Evolutionary conservation across 306 rosid species (phyloP), one percentile per base, ranked within the genome.

Genomic region (Aeschynomene evenia): DNA sequence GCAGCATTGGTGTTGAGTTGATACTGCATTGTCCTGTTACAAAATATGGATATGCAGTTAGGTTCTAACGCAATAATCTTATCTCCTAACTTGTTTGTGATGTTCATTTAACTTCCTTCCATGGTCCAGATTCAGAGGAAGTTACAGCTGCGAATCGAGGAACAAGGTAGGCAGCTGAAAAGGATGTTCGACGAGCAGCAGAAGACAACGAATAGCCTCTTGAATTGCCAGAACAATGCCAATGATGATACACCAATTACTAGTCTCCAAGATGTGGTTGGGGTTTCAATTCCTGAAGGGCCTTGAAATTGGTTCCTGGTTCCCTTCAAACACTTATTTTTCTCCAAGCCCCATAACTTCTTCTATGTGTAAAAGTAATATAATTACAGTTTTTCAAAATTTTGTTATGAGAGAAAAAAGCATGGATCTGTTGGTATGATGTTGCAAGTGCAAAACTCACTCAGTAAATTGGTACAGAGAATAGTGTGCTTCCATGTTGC

Each of bases 81-180:
- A 2, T 51, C 31, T 67, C 61, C 56, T 36, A 18, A 56, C 54
- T 70, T n/a, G n/a, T n/a, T 63, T 62, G 23, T 56, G 2, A 13
- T 49, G 31, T 29, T 79, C 23, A 18, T 31, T 66, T 50, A 37
- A 43, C 23, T 51, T 31, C 16, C 12, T 70, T 74, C 52, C 16
- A 23, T 70, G 71, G 15, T 53, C n/a, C 79, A 87, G 91, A 66
- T 74, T 54, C 91, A 87, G 74, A 65, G 85, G 51, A 75, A 68
- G 23, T 42, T 87, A 18, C 91, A 79, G 62, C 52, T 77, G 72
- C 14, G 69, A 69, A 70, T 87, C 50, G 91, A 84, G 62, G 91
- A 87, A 75, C 91, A 87, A 64, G 89, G 87, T 19, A 84, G 42
- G 76, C 73, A 82, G 71, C 75, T 87, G 56, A 80, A 80, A 51